Evolutionary conservation across 768 basidiomycete species (phyloP).

Genomic region (Suillus luteus): DNA sequence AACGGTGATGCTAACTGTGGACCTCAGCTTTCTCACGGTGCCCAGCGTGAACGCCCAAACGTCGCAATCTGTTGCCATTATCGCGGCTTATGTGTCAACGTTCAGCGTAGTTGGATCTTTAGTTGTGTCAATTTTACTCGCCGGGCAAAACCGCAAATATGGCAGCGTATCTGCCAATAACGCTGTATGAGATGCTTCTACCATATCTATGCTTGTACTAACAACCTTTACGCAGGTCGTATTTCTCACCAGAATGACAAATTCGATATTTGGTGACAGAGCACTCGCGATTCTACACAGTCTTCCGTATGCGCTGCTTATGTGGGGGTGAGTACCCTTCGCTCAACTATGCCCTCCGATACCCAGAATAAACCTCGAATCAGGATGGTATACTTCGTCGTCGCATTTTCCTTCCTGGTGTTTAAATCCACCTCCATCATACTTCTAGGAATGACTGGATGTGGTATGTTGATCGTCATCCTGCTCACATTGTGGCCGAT

Average conservation of each 20-base stretch:
- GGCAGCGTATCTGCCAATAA: background rate
- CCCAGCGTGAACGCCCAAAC: slow-evolving; percentile 30
- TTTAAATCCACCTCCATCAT: background rate
- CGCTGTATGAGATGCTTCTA: background rate
- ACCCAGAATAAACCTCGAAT: background rate
- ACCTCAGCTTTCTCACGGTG: slow-evolving; percentile 37
- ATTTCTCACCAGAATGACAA: background rate
- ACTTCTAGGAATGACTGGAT: background rate
- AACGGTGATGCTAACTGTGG: slow-evolving; percentile 36
- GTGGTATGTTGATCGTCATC: background rate
- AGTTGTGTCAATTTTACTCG: slow-evolving; percentile 10
- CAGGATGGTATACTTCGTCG: background rate
- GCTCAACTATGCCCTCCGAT: background rate
- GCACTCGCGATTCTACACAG: slow-evolving; percentile 1
- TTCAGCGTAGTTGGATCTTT: slow-evolving; percentile 13
- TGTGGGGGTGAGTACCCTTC: slow-evolving; percentile 6
- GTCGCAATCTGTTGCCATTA: slow-evolving; percentile 4
- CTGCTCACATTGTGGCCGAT: background rate
- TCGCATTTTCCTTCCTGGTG: slow-evolving; percentile 2
- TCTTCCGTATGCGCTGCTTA: slow-evolving; percentile 3
- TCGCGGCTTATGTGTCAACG: slow-evolving; percentile 12
- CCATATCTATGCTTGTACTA: background rate
- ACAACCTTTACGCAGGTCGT: background rate
- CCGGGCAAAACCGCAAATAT: background rate
- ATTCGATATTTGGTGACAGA: background rate